phyloP scores from a whole-genome alignment of 1,284 basidiomycete species.

The Chondrostereum purpureum region DNA sequence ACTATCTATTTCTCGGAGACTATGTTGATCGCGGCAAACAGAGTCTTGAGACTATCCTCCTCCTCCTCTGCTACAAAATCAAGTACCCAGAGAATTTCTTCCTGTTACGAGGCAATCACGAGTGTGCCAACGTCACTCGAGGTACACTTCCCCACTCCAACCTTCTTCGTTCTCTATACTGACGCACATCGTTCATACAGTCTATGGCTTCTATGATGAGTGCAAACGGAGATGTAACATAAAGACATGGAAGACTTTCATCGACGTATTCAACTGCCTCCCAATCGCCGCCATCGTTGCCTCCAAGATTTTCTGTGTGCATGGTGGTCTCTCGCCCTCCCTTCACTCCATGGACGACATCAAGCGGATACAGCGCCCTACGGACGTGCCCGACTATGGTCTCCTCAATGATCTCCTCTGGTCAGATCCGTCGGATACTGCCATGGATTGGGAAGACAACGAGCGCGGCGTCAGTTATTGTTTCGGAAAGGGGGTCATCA shows the following conservation, averaged over 20 bases:
- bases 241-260: conserved; percentile 99
- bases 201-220: conserved; percentile 99
- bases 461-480: conserved; percentile 99
- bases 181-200: conserved; percentile 34
- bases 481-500: conserved; percentile 97
- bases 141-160: conserved; percentile 40
- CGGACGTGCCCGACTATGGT: conserved; percentile 99
- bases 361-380: conserved; percentile 94
- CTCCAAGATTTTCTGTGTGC: conserved; percentile 99
- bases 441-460: conserved; percentile 99
- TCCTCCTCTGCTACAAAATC: conserved; percentile 98
- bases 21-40: conserved; percentile 99
- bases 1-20: conserved; percentile 98
- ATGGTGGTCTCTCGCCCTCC: conserved; percentile 97
- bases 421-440: conserved; percentile 98
- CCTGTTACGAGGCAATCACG: conserved; percentile 95
- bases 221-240: conserved; percentile 99
- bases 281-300: conserved; percentile 99
- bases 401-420: conserved; percentile 96
- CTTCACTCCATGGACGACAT: conserved; percentile 99
- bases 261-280: conserved; percentile 99
- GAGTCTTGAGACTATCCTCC: conserved; percentile 94
- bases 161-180: no score
- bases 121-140: conserved; percentile 98
- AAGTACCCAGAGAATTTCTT: conserved; percentile 99